phyloP scores from a whole-genome alignment of 495 filamentous ascomycete genomes.

The Penicillium subrubescens region DNA sequence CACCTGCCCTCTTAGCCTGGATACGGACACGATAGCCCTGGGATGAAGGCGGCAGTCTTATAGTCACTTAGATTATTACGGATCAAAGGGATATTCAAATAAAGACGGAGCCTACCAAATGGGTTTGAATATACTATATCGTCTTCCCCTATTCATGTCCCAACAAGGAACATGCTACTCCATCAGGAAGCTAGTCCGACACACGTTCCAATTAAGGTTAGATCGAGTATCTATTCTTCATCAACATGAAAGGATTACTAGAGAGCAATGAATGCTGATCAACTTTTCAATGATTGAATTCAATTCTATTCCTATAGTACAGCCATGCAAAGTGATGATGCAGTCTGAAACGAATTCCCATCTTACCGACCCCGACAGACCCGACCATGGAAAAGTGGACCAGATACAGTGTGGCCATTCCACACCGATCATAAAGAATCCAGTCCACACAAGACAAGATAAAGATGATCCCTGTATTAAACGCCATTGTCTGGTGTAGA shows the following conservation, averaged over 20 bases:
- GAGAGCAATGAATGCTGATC: not conserved
- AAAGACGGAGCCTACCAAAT: no score
- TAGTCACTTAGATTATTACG: no score
- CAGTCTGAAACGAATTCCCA: constrained; percentile 16
- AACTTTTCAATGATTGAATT: constrained; percentile 3
- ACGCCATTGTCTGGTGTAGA: constrained; percentile 13
- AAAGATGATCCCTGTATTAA: constrained; percentile 5
- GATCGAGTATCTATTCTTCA: no score
- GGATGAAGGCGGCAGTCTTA: no score
- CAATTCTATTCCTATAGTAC: constrained; percentile 30
- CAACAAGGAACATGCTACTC: no score
- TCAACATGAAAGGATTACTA: not conserved
- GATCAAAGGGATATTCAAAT: no score
- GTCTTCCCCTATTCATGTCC: no score
- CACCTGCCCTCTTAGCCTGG: no score
- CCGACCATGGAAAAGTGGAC: not conserved
- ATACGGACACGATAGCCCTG: no score
- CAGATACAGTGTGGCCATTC: not conserved
- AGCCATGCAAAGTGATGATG: constrained; percentile 21
- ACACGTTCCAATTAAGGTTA: not conserved
- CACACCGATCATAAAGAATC: not conserved
- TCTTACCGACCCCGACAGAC: constrained; percentile 9
- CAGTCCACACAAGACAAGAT: not conserved
- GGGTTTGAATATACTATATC: no score
- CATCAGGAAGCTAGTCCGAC: no score